phyloP scores from a whole-genome alignment of 352 stramenopile genomes.

The Phytophthora pini region DNA sequence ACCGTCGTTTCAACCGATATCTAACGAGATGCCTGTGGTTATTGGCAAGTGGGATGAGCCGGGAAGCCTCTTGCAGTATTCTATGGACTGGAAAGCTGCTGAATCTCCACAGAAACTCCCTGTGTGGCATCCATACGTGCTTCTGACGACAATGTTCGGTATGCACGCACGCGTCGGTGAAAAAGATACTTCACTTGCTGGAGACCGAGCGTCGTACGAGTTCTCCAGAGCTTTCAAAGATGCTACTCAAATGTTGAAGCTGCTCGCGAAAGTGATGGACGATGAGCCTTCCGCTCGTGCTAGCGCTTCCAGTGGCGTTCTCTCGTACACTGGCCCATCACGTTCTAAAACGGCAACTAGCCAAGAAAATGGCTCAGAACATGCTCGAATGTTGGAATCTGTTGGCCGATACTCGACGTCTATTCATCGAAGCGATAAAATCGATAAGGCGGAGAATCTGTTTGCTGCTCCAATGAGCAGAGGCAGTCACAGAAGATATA shows the following conservation, averaged over 20 bases:
- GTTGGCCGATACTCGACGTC: conserved; percentile 79
- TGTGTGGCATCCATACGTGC: conserved; percentile 86
- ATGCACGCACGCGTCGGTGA: conserved; percentile 85
- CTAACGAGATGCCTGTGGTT: conserved; percentile 82
- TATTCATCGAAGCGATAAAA: conserved; percentile 59
- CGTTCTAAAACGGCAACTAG: conserved; percentile 20
- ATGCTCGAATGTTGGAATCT: conserved; percentile 42
- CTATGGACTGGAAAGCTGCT: conserved; percentile 82
- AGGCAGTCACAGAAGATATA: conserved; percentile 23
- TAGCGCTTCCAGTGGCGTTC: conserved; percentile 65
- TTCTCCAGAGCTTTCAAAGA: conserved; percentile 82
- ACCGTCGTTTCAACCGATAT: conserved; percentile 30
- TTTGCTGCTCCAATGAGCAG: conserved; percentile 46
- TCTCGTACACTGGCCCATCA: conserved; percentile 51
- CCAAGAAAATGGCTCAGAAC: conserved; percentile 20
- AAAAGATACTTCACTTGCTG: conserved; percentile 78
- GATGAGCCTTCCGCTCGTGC: conserved; percentile 67
- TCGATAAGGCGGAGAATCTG: conserved; percentile 79
- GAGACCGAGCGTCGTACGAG: conserved; percentile 61
- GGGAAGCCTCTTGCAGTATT: conserved; percentile 64
- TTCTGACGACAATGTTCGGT: conserved; percentile 85
- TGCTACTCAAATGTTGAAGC: conserved; percentile 85
- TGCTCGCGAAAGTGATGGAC: conserved; percentile 74
- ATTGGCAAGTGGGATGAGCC: conserved; percentile 86
- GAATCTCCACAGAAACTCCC: conserved; percentile 78